These are phyloP conservation scores for Apiotrichum gracile DNA, from an alignment of 1,284 basidiomycete genomes.

Conservation along the genomic window DNA sequence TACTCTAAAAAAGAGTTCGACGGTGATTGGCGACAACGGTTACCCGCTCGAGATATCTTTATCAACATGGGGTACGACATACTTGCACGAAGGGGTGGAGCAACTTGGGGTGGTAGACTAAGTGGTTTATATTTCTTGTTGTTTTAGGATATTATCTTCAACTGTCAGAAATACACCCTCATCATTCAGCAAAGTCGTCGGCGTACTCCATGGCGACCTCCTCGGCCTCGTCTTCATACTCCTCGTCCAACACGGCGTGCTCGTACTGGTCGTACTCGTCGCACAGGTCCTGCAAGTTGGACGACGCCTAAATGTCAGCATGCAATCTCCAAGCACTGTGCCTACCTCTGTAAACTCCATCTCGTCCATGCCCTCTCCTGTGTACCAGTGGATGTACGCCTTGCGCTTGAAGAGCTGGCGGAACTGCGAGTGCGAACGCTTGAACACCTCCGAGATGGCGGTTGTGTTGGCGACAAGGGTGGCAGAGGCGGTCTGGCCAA, in stretches of 20 bases:
- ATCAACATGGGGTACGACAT: not conserved
- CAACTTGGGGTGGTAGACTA: not conserved
- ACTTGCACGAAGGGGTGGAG: not conserved
- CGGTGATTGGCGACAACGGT: not conserved
- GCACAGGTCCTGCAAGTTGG: constrained; percentile 43
- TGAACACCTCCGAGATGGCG: constrained; percentile 76
- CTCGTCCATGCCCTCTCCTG: constrained; percentile 81
- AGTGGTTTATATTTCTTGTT: not conserved
- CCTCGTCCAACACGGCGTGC: constrained; percentile 24
- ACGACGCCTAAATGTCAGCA: too few species aligned
- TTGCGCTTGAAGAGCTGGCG: constrained; percentile 76
- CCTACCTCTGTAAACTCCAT: constrained; percentile 87
- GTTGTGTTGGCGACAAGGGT: constrained; percentile 80
- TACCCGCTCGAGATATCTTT: not conserved
- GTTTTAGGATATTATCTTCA: not conserved
- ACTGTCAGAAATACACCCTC: not conserved
- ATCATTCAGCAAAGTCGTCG: constrained; percentile 13
- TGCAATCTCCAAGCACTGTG: too few species aligned
- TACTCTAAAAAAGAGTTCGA: not conserved
- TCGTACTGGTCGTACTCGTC: constrained; percentile 43
- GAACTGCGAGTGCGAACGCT: constrained; percentile 74
- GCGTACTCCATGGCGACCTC: constrained; percentile 15
- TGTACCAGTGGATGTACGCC: constrained; percentile 86
- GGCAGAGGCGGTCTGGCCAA: constrained; percentile 69
- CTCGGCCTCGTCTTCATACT: constrained; percentile 25